Evolutionary conservation across 257 asterid species (phyloP).

Genomic region (Perilla frutescens): DNA sequence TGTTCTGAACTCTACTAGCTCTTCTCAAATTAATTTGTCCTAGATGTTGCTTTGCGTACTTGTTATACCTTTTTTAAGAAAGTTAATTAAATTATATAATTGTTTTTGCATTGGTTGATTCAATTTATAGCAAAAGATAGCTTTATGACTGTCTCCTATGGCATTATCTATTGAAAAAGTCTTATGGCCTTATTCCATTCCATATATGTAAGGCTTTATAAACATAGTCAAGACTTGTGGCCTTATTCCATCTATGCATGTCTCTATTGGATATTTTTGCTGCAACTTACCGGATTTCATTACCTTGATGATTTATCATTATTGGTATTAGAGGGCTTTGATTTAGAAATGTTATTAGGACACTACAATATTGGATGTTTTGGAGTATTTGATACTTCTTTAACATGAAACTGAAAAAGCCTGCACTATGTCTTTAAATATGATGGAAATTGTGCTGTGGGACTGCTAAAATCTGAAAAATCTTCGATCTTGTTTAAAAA

Average conservation of each 20-base stretch:
- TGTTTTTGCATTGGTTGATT: neutral
- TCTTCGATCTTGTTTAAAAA: too few relatives aligned
- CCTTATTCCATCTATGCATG: neutral
- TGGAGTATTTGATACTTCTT: neutral
- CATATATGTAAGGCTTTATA: neutral
- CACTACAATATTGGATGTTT: neutral
- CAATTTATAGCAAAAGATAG: conserved; percentile 3
- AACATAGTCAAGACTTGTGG: neutral
- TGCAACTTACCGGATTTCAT: neutral
- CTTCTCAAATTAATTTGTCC: neutral
- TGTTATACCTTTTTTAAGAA: neutral
- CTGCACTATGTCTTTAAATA: neutral
- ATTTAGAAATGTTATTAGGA: neutral
- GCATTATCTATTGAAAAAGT: neutral
- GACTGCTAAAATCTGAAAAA: neutral
- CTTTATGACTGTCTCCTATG: conserved; percentile 13
- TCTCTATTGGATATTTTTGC: neutral
- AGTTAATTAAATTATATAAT: neutral
- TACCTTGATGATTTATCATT: neutral
- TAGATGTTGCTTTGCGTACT: conserved; percentile 22
- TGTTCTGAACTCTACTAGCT: conserved; percentile 19
- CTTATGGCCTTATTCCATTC: too few relatives aligned
- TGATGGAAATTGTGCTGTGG: neutral
- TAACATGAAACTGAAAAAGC: neutral
- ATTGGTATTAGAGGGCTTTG: neutral